Evolutionary conservation across 2,329 filamentous ascomycete species (phyloP).

Genomic region (Zymoseptoria brevis): DNA sequence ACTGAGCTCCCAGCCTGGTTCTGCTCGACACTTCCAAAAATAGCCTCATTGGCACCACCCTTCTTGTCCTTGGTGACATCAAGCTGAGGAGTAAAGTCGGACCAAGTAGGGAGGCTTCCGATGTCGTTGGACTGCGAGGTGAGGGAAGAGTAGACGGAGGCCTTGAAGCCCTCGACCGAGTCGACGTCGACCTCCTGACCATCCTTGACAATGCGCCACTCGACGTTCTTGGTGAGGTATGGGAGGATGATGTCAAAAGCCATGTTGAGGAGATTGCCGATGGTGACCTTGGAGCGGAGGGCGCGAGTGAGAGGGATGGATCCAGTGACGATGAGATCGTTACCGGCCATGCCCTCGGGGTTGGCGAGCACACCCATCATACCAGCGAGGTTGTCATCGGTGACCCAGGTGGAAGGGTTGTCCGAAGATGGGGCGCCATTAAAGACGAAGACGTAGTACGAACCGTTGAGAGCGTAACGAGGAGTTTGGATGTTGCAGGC

Average conservation of each 20-base stretch:
- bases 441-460: constrained; percentile 60
- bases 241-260: constrained; percentile 13
- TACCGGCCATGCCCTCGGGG: constrained; percentile 8
- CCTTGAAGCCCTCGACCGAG: constrained; percentile 28
- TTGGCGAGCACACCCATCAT: constrained; percentile 43
- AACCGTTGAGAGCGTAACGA: constrained; percentile 50
- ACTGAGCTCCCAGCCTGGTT: background rate
- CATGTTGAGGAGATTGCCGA: constrained; percentile 24
- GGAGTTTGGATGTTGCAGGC: constrained; percentile 55
- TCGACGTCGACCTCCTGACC: constrained; percentile 24
- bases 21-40: background rate
- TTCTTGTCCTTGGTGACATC: constrained; percentile 3
- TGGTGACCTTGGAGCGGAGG: constrained; percentile 28
- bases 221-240: constrained; percentile 22
- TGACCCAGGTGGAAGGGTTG: constrained; percentile 43
- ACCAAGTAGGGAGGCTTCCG: constrained; percentile 15
- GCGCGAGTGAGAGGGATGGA: constrained; percentile 37
- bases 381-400: constrained; percentile 50
- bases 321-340: constrained; percentile 26
- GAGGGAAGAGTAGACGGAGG: constrained; percentile 30
- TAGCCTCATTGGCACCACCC: background rate
- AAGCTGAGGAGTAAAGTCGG: constrained; percentile 14
- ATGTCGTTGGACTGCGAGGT: constrained; percentile 19
- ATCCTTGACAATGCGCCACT: constrained; percentile 26
- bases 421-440: constrained; percentile 42